These are phyloP conservation scores for Naganishia albida DNA, from an alignment of 1,284 basidiomycete genomes.

Conservation along the genomic window DNA sequence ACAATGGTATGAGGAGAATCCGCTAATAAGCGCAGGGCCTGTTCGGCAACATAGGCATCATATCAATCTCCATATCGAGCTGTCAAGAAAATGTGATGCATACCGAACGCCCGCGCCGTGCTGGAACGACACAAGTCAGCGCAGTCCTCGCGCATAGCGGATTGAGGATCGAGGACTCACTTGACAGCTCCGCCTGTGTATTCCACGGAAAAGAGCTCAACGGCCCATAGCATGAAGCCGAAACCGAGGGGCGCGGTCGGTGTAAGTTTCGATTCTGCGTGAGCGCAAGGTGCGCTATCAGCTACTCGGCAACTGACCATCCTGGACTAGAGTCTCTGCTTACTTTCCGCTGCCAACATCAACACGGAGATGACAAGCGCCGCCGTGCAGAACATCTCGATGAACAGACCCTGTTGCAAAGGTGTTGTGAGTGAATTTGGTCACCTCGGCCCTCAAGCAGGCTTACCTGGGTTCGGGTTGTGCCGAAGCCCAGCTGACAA, in stretches of 20 bases:
- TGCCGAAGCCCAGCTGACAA: constrained; percentile 52
- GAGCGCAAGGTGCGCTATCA: constrained; percentile 42
- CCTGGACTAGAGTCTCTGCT: background rate
- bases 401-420: constrained; percentile 60
- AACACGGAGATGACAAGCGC: constrained; percentile 56
- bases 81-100: background rate
- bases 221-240: constrained; percentile 67
- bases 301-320: constrained; percentile 16
- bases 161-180: constrained; percentile 36
- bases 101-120: constrained; percentile 70
- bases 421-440: constrained; percentile 19
- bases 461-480: constrained; percentile 35
- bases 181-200: constrained; percentile 49
- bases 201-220: constrained; percentile 61
- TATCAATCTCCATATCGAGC: background rate
- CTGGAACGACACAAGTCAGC: constrained; percentile 65
- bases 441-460: background rate
- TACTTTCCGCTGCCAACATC: constrained; percentile 64
- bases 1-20: constrained; percentile 65
- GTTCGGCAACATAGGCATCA: background rate
- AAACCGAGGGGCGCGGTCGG: constrained; percentile 74
- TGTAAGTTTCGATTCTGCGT: constrained; percentile 56
- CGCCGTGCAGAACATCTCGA: constrained; percentile 70
- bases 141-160: background rate
- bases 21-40: constrained; percentile 64